Evolutionary conservation across 176 grass and related monocot species (phyloP), one percentile per base, ranked within the genome.

Genomic region (Themeda triandra): DNA sequence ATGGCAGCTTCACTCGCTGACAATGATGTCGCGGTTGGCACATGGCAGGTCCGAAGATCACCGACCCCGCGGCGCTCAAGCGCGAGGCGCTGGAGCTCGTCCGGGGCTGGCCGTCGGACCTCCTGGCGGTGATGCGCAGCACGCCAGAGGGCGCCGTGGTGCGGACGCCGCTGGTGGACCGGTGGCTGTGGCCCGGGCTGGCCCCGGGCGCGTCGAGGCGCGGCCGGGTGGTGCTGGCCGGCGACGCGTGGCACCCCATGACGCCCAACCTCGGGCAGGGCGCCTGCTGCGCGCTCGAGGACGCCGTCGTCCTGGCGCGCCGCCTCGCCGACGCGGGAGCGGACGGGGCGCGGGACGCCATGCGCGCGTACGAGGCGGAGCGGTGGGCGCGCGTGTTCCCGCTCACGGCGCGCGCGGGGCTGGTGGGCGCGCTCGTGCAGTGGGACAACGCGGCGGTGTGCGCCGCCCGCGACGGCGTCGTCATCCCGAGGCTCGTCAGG

Each of bases 181-280:
- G 95, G 48, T 98, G 92, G 95, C 86, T 98, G 1, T 98, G 95
- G 92, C 95, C 95, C 5, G 89, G 89, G 8, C 42, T 93, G 15
- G 77, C 87, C 13, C 95, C 95, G 3, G 37, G 37, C 6, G 81
- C 92, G 30, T 92, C 89, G 59, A 59, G 24, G 60, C 72, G 82
- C 17, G 85, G 85, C 18, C 27, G 77, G 29, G 92, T 91, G 36
- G 95, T 95, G 56, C 83, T 98, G 39, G 89, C 86, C 8, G 95
- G 95, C 28, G 95, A 98, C 63, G 92, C 92, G 49, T 98, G 95
- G 95, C 95, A 98, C 82, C 95, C 95, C n/a, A 98, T 98, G 95
- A 98, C 95, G 6, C 95, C 95, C 74, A 98, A 98, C 84, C 90
- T 98, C 27, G 95, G 92, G 25, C 95, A 98, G 85, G 95, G 95